Conservation (phyloP, 2,329 filamentous ascomycete genomes). For the Diplodia corticola region DNA sequence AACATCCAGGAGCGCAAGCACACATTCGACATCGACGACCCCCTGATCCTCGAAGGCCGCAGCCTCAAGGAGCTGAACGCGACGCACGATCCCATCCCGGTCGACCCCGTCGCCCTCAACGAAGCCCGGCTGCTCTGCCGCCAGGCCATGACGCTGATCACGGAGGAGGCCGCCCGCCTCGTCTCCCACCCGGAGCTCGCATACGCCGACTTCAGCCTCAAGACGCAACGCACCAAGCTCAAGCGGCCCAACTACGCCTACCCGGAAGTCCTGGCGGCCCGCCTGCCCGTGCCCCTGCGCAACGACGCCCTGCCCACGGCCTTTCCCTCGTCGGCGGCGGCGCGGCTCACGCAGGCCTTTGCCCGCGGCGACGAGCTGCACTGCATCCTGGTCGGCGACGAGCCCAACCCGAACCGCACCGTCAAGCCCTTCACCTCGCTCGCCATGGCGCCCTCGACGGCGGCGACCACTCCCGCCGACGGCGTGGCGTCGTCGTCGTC, state of each 20-base stretch:
- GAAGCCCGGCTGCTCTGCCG: slow-evolving; percentile 33
- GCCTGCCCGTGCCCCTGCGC: slow-evolving; percentile 32
- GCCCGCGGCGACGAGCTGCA: slow-evolving; percentile 28
- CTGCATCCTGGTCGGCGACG: slow-evolving; percentile 34
- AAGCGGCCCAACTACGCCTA: slow-evolving; percentile 36
- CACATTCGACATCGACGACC: slow-evolving; percentile 32
- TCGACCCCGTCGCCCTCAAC: slow-evolving; percentile 33
- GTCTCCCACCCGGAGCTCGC: slow-evolving; percentile 35
- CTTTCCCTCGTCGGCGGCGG: slow-evolving; percentile 26
- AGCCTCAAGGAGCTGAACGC: slow-evolving; percentile 30
- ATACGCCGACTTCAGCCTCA: slow-evolving; percentile 32
- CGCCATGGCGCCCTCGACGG: slow-evolving; percentile 25
- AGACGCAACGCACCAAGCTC: slow-evolving; percentile 32
- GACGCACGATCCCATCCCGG: slow-evolving; percentile 29
- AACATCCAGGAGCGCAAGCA: slow-evolving; percentile 28
- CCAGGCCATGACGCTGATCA: slow-evolving; percentile 36
- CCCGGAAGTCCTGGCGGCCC: slow-evolving; percentile 32
- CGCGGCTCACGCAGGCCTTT: slow-evolving; percentile 23
- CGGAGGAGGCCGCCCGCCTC: slow-evolving; percentile 33
- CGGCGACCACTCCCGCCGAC: not conserved
- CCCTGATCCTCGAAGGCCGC: slow-evolving; percentile 25
- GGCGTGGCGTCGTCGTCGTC: not conserved
- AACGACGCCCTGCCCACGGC: slow-evolving; percentile 28
- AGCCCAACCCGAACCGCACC: slow-evolving; percentile 27
- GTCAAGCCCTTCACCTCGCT: slow-evolving; percentile 33